Conservation (phyloP, 148 eudicot species). For the Persicaria maculosa region DNA sequence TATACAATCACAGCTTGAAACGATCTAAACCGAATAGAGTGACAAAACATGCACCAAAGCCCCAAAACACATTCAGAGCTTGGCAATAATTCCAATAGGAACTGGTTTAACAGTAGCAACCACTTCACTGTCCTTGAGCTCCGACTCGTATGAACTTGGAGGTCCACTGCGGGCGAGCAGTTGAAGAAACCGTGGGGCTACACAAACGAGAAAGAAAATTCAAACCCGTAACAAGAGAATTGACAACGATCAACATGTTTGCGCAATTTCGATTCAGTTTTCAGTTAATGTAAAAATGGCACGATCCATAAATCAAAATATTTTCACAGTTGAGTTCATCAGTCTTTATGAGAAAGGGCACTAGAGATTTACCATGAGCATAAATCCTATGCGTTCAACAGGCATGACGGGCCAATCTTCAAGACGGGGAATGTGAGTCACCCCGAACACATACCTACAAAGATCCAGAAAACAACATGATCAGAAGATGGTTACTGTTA, state of each 20-base stretch:
- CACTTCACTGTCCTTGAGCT: conserved; percentile 36
- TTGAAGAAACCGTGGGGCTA: conserved; percentile 69
- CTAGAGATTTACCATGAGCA: conserved; percentile 63
- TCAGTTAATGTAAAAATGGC: too few relatives aligned
- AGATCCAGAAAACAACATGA: conserved; percentile 5
- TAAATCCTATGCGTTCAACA: conserved; percentile 77
- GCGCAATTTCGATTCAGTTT: too few relatives aligned
- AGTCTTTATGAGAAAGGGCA: background rate
- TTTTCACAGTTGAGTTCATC: background rate
- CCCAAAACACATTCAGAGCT: conserved; percentile 12
- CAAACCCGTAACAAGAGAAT: background rate
- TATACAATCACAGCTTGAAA: background rate
- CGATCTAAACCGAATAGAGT: background rate
- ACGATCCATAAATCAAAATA: background rate
- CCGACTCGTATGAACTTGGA: conserved; percentile 35
- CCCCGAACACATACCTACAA: conserved; percentile 84
- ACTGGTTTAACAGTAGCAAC: conserved; percentile 29
- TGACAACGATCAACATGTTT: background rate
- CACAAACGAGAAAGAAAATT: background rate
- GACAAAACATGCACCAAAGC: too few relatives aligned
- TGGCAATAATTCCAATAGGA: conserved; percentile 34
- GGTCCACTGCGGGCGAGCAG: conserved; percentile 67
- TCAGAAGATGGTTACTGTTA: background rate
- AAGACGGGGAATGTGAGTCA: conserved; percentile 87
- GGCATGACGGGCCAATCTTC: conserved; percentile 99